These are phyloP conservation scores for Amanita subjunquillea DNA, from an alignment of 768 basidiomycete genomes.

Conservation along the genomic window DNA sequence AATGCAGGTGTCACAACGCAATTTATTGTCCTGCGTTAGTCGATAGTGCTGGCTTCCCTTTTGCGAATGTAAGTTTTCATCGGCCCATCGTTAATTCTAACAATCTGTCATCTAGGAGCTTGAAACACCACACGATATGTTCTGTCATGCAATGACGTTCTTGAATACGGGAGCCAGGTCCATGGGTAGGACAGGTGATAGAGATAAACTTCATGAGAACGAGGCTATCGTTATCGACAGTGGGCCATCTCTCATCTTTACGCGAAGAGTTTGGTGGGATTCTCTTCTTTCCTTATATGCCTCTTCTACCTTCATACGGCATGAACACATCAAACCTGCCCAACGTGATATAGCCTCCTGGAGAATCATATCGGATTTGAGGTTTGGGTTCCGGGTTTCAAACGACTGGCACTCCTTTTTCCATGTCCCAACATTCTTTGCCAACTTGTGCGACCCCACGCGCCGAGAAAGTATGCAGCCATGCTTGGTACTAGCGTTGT, in stretches of 20 bases:
- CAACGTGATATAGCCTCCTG: conserved; percentile 37
- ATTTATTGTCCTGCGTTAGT: neutral
- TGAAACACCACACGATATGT: neutral
- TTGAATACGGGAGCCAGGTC: conserved; percentile 11
- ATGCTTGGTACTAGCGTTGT: conserved; percentile 47
- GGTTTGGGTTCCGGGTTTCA: conserved; percentile 52
- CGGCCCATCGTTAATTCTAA: no score
- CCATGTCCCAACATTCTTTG: conserved; percentile 59
- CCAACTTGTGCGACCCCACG: conserved; percentile 43
- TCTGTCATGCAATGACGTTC: conserved; percentile 11
- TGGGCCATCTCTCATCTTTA: conserved; percentile 57
- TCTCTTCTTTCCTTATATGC: conserved; percentile 48
- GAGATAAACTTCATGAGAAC: conserved; percentile 13
- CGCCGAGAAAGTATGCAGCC: conserved; percentile 54
- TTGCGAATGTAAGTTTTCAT: neutral
- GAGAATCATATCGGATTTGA: conserved; percentile 44
- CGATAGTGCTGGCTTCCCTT: neutral
- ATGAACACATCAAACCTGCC: conserved; percentile 23
- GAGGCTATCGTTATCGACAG: conserved; percentile 23
- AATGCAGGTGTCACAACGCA: neutral
- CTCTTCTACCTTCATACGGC: conserved; percentile 21
- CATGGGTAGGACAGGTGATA: conserved; percentile 20
- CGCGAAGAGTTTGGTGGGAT: conserved; percentile 76
- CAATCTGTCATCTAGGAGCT: neutral
- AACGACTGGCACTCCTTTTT: conserved; percentile 71